A percentile compares a stretch with the other conserved stretches of the same genome.
These are phyloP conservation scores for Porphyra umbilicalis DNA, from an alignment of 31 red algal genomes.

Conservation along the genomic window DNA sequence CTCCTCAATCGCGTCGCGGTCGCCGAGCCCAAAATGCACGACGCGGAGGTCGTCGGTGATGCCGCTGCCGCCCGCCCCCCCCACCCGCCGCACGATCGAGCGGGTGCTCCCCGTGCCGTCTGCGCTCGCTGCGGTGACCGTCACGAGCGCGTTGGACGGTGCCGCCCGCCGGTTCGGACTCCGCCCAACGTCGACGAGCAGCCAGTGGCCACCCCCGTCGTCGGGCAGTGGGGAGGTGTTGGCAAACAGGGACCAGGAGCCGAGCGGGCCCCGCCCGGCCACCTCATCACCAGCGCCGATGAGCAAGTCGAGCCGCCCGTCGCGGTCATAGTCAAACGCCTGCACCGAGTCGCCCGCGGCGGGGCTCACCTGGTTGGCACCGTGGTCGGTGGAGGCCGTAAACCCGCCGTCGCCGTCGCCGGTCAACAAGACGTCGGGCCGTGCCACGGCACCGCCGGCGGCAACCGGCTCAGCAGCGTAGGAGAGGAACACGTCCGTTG, in stretches of 20 bases:
- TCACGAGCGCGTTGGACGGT: background rate
- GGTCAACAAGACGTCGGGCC: background rate
- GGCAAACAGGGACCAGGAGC: background rate
- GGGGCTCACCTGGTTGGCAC: background rate
- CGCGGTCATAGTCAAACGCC: background rate
- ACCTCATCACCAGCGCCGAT: background rate
- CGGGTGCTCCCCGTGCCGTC: background rate
- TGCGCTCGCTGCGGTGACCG: background rate
- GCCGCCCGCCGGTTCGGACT: background rate
- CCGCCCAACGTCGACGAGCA: background rate
- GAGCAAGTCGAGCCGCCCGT: background rate
- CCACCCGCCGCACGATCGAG: background rate
- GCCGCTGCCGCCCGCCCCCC: background rate
- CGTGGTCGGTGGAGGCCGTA: background rate
- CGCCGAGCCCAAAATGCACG: background rate
- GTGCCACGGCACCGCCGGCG: background rate
- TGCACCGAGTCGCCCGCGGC: background rate
- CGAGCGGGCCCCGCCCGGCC: background rate
- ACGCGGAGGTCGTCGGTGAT: background rate
- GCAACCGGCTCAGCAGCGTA: background rate
- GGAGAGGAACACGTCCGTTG: conserved; percentile 22
- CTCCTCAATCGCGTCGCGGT: background rate
- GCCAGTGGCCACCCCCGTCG: background rate
- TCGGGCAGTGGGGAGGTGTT: background rate
- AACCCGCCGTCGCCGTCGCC: background rate